These are phyloP conservation scores for Gaertneriomyces sp. DNA, from an alignment of 192 early-diverging fungal species.

Conservation along the genomic window DNA sequence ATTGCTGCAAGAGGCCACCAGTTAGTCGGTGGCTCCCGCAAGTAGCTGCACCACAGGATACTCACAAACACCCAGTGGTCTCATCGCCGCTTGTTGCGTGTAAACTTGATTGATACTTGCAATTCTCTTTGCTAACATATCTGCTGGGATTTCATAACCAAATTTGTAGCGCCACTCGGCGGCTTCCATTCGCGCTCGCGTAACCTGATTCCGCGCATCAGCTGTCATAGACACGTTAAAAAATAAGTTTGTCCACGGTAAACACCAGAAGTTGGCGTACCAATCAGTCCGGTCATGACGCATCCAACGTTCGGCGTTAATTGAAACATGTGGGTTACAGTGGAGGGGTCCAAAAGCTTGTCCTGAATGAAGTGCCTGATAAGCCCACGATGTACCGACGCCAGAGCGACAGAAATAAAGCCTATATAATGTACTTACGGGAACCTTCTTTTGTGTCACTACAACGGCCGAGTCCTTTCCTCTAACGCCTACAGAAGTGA, in stretches of 20 bases:
- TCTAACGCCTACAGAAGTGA: slow-evolving; percentile 93
- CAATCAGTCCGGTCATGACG: slow-evolving; percentile 95
- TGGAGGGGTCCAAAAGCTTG: slow-evolving; percentile 90
- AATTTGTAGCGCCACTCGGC: slow-evolving; percentile 99
- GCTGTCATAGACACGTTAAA: slow-evolving; percentile 44
- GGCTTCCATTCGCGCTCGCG: slow-evolving; percentile 88
- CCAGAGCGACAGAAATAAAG: background rate
- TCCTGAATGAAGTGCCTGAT: slow-evolving; percentile 56
- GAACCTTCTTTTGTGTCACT: slow-evolving; percentile 97
- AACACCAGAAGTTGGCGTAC: slow-evolving; percentile 37
- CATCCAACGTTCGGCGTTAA: slow-evolving; percentile 92
- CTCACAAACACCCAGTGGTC: slow-evolving; percentile 92
- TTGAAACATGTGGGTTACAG: slow-evolving; percentile 90
- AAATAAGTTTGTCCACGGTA: background rate
- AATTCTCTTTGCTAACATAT: slow-evolving; percentile 96
- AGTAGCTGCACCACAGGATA: slow-evolving; percentile 14
- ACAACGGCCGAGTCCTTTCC: slow-evolving; percentile 94
- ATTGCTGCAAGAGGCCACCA: slow-evolving; percentile 57
- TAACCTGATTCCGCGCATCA: slow-evolving; percentile 91
- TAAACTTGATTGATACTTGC: slow-evolving; percentile 99
- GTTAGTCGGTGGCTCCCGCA: background rate
- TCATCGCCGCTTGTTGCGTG: slow-evolving; percentile 98
- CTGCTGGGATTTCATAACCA: slow-evolving; percentile 94
- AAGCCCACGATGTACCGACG: background rate
- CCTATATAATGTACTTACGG: slow-evolving; percentile 44